Conservation (phyloP, 495 filamentous ascomycete genomes). For the Ramalina peruviana region DNA sequence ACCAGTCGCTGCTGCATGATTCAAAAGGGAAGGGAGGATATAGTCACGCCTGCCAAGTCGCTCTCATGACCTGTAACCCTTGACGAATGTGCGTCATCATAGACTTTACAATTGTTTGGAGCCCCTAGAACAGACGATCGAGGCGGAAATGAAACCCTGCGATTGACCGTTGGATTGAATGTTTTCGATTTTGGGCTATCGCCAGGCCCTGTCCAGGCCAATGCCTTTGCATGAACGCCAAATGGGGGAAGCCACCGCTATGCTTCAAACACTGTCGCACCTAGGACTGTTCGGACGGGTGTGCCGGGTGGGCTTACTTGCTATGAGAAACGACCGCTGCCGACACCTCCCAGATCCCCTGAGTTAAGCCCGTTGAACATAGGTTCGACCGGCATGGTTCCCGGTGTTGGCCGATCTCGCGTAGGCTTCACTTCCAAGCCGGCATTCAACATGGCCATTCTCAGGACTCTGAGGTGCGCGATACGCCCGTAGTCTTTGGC, state of each 20-base stretch:
- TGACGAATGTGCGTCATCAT: not conserved
- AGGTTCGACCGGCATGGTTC: not conserved
- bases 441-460: conserved; percentile 57
- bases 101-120: too few species aligned
- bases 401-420: not conserved
- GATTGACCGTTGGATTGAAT: too few species aligned
- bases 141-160: too few species aligned
- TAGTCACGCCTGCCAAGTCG: not conserved
- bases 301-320: too few species aligned
- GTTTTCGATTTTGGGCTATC: too few species aligned
- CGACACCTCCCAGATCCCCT: not conserved
- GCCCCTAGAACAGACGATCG: too few species aligned
- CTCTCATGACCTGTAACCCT: not conserved
- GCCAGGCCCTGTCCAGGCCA: too few species aligned
- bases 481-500: conserved; percentile 58
- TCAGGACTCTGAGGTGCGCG: conserved; percentile 57
- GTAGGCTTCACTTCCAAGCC: conserved; percentile 53
- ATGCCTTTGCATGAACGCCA: too few species aligned
- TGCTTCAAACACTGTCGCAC: too few species aligned
- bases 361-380: not conserved
- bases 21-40: not conserved
- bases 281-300: too few species aligned
- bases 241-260: too few species aligned
- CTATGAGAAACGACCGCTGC: too few species aligned
- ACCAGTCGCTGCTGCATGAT: not conserved